A percentile compares a stretch with the other conserved stretches of the same genome.
Evolutionary conservation across 441 rosid species (phyloP).

Genomic region (Jatropha podagrica): DNA sequence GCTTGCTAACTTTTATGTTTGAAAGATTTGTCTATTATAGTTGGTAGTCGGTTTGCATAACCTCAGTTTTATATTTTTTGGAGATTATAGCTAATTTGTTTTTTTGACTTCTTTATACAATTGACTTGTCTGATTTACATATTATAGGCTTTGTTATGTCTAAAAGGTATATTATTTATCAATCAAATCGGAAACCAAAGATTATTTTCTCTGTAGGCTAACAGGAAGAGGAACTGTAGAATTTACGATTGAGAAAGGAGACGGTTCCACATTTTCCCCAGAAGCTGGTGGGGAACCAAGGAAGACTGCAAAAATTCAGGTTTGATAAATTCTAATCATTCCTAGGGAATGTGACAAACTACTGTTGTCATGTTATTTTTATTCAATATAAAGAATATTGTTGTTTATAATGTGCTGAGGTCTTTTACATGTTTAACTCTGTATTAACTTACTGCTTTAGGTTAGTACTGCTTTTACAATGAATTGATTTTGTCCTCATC

Average conservation of each 20-base stretch:
- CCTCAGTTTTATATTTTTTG: neutral
- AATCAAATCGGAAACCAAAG: neutral
- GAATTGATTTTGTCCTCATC: neutral
- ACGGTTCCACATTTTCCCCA: constrained; percentile 78
- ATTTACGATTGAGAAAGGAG: constrained; percentile 75
- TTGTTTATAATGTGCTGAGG: neutral
- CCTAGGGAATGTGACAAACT: neutral
- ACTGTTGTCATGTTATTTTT: neutral
- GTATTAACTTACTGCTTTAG: neutral
- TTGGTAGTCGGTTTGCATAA: neutral
- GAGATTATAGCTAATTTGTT: neutral
- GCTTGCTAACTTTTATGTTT: neutral
- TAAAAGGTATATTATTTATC: neutral
- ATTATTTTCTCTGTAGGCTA: constrained; percentile 43
- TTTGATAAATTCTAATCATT: constrained; percentile 18
- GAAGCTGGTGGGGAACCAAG: constrained; percentile 75
- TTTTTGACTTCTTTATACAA: neutral
- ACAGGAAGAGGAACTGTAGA: constrained; percentile 86
- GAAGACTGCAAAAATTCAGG: constrained; percentile 81
- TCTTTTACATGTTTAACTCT: neutral
- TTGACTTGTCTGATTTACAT: neutral
- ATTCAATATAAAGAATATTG: neutral
- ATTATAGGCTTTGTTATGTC: neutral
- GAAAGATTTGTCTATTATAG: neutral
- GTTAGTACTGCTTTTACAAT: neutral